These are phyloP conservation scores for Astragalus membranaceus DNA, from an alignment of 306 rosid genomes.

Conservation along the genomic window DNA sequence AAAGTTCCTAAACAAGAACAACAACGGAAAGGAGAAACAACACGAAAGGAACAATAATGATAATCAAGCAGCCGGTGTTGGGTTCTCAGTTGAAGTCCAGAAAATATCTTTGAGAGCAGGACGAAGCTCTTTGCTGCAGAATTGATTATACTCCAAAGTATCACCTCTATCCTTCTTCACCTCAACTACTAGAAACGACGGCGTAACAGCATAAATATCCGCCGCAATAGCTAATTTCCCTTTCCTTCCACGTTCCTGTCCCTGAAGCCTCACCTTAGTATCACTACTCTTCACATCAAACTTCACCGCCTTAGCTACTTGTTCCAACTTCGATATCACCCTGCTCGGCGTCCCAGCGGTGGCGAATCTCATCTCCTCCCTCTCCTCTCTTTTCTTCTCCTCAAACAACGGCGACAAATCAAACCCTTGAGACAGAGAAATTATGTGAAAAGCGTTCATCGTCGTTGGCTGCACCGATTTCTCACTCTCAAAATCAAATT, in stretches of 20 bases:
- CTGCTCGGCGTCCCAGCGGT: constrained; percentile 77
- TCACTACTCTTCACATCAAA: constrained; percentile 74
- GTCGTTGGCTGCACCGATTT: constrained; percentile 29
- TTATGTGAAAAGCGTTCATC: constrained; percentile 81
- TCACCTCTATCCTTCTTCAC: constrained; percentile 90
- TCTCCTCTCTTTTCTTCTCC: constrained; percentile 77
- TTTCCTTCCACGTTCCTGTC: constrained; percentile 64
- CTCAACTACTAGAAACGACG: constrained; percentile 78
- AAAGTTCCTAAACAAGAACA: background rate
- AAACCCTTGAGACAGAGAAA: constrained; percentile 69
- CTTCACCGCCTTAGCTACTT: constrained; percentile 60
- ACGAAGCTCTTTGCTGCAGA: constrained; percentile 87
- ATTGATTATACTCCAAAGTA: constrained; percentile 78
- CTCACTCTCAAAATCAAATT: constrained; percentile 25
- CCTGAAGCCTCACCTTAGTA: constrained; percentile 59
- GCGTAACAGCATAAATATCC: constrained; percentile 70
- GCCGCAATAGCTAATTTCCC: constrained; percentile 78
- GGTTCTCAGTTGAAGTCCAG: constrained; percentile 51
- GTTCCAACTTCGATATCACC: constrained; percentile 78
- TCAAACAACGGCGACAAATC: constrained; percentile 81
- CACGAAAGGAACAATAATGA: too few relatives aligned
- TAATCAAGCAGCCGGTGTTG: constrained; percentile 30
- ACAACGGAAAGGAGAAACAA: background rate
- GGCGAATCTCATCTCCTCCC: constrained; percentile 79
- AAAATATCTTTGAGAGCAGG: constrained; percentile 87